phyloP scores from a whole-genome alignment of 2,329 filamentous ascomycete species.

The Zasmidium angulare region DNA sequence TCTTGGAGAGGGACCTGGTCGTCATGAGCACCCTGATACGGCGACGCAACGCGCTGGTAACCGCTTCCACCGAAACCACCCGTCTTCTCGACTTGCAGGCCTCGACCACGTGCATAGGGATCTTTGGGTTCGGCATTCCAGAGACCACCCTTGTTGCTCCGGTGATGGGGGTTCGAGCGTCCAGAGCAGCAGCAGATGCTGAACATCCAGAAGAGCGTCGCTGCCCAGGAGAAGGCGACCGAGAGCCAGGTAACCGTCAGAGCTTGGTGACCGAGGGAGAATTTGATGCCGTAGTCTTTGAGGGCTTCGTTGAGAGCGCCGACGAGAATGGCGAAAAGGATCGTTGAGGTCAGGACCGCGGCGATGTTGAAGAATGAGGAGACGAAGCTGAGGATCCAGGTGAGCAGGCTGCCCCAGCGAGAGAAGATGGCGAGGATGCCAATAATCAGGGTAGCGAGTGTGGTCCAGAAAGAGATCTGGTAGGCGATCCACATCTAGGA shows the following conservation, averaged over 20 bases:
- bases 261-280: conserved; percentile 66
- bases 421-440: conserved; percentile 83
- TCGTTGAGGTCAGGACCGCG: conserved; percentile 72
- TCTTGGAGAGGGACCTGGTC: conserved; percentile 33
- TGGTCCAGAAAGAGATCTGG: conserved; percentile 68
- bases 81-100: conserved; percentile 57
- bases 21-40: conserved; percentile 36
- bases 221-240: conserved; percentile 71
- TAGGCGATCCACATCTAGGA: conserved; percentile 73
- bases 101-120: conserved; percentile 25
- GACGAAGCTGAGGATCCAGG: conserved; percentile 69
- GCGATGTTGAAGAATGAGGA: conserved; percentile 60
- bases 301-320: conserved; percentile 66
- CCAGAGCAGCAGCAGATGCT: conserved; percentile 90
- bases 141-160: conserved; percentile 40
- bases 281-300: conserved; percentile 69
- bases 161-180: conserved; percentile 50
- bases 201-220: conserved; percentile 86
- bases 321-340: conserved; percentile 68
- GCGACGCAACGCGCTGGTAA: conserved; percentile 56
- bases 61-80: conserved; percentile 47
- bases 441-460: conserved; percentile 70
- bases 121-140: conserved; percentile 33
- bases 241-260: conserved; percentile 76
- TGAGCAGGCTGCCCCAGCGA: conserved; percentile 76